Evolutionary conservation across 139 green algal species (phyloP), one percentile per base, ranked within the genome.

Genomic region (Asterochloris sp.): DNA sequence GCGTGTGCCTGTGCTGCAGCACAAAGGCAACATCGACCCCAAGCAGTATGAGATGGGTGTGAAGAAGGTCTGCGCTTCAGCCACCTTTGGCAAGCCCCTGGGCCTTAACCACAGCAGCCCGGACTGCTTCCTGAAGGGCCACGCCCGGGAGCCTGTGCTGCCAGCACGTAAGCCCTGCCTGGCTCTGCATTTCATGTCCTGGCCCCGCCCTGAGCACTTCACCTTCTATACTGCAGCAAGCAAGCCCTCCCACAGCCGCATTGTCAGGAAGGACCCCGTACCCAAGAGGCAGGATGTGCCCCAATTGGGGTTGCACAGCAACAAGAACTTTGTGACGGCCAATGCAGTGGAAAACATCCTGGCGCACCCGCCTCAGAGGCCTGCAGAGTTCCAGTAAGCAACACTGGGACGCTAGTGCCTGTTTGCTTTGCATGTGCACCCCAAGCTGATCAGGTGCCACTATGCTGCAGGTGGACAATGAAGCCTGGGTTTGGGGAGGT

Each of bases 291-390:
- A 28, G 61, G 82, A 77, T 17, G 17, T 47, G 15, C 80, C 80
- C 24, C 28, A 11, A 14, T 60, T 94, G 88, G 91, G 90, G 0
- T 82, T 96, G 24, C 82, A 87, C 23, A 94, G 85, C 86, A 88
- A 90, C 79, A 95, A 96, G 69, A 94, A 97, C 86, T 96, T 94
- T 89, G 90, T 97, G 79, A 94, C 90, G 0, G 84, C 86, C 11
- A 97, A 97, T 73, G 94, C 94, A 0, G 83, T 97, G 13, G 88
- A 95, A 62, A 62, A 47, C 28, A 83, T 83, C 0, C n/a, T 83
- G 67, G 38, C 78, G 12, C 63, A 83, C 66, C 78, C 78, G 29
- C 76, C 76, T 66, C 78, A 74, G 63, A 73, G 62, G 19, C 78
- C 23, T 62, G 69, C 69, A 26, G 80, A 74, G 69, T 78, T 81